These are phyloP conservation scores for Immersiporthe knoxdaviesiana DNA, from an alignment of 2,329 filamentous ascomycete genomes.

Conservation along the genomic window DNA sequence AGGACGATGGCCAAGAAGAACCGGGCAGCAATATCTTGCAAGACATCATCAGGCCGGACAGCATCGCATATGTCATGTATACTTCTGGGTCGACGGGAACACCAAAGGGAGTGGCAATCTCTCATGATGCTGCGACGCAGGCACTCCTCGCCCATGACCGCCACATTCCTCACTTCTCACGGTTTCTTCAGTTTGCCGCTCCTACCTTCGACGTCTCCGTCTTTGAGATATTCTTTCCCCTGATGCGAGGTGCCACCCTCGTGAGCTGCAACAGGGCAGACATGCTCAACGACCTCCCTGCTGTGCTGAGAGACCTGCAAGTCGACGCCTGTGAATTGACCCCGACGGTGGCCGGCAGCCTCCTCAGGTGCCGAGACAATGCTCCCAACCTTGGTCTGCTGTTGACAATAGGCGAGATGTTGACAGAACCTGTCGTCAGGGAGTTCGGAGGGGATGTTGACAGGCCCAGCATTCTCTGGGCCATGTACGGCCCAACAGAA, in stretches of 20 bases:
- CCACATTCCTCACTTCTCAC: conserved; percentile 74
- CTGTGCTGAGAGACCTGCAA: conserved; percentile 63
- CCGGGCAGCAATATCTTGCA: background rate
- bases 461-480: conserved; percentile 72
- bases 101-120: conserved; percentile 85
- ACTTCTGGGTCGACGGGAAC: conserved; percentile 88
- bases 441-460: conserved; percentile 71
- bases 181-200: conserved; percentile 89
- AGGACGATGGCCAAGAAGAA: conserved; percentile 20
- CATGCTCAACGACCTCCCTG: conserved; percentile 76
- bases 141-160: conserved; percentile 79
- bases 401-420: conserved; percentile 91
- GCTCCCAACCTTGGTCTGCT: conserved; percentile 72
- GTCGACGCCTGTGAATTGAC: conserved; percentile 89
- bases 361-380: conserved; percentile 68
- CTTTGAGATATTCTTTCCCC: conserved; percentile 91
- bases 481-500: conserved; percentile 94
- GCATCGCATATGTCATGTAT: conserved; percentile 88
- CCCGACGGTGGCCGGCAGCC: conserved; percentile 80
- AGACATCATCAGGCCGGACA: conserved; percentile 36
- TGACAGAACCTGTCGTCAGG: conserved; percentile 73
- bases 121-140: conserved; percentile 79
- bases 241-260: conserved; percentile 73
- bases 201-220: conserved; percentile 94
- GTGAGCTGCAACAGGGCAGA: conserved; percentile 69